Conservation (phyloP, 2,329 filamentous ascomycete genomes). For the Ascochyta pisi region DNA sequence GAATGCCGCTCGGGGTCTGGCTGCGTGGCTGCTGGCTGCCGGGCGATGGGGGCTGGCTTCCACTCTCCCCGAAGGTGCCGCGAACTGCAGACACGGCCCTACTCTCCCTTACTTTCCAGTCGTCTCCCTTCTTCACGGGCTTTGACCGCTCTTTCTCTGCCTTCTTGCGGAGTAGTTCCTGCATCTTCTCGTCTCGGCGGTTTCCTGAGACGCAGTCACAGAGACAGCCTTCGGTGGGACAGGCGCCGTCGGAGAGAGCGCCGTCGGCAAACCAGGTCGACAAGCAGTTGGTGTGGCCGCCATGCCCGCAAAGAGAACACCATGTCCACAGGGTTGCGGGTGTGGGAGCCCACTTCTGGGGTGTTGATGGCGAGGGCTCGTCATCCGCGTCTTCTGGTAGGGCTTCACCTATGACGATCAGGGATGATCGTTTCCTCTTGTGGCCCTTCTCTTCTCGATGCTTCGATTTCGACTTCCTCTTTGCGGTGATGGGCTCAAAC, state of each 20-base stretch:
- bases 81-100: constrained; percentile 52
- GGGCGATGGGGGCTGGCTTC: constrained; percentile 13
- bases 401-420: constrained; percentile 21
- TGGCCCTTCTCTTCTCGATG: constrained; percentile 29
- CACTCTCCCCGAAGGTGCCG: constrained; percentile 36
- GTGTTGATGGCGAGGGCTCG: constrained; percentile 31
- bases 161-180: constrained; percentile 38
- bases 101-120: constrained; percentile 53
- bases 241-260: constrained; percentile 58
- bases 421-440: constrained; percentile 36
- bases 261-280: constrained; percentile 61
- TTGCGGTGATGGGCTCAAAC: constrained; percentile 43
- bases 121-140: constrained; percentile 49
- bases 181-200: constrained; percentile 42
- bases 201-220: constrained; percentile 65
- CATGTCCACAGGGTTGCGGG: constrained; percentile 58
- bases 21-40: constrained; percentile 21
- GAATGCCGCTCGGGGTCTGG: constrained; percentile 9
- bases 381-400: constrained; percentile 22
- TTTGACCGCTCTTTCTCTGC: constrained; percentile 45
- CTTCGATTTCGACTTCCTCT: constrained; percentile 33
- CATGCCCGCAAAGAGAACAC: constrained; percentile 68
- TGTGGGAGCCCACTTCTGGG: constrained; percentile 30
- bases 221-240: constrained; percentile 65
- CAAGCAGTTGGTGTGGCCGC: constrained; percentile 65